phyloP scores from a whole-genome alignment of 371 early-diverging fungal species.

The Vittaforma corneae region DNA sequence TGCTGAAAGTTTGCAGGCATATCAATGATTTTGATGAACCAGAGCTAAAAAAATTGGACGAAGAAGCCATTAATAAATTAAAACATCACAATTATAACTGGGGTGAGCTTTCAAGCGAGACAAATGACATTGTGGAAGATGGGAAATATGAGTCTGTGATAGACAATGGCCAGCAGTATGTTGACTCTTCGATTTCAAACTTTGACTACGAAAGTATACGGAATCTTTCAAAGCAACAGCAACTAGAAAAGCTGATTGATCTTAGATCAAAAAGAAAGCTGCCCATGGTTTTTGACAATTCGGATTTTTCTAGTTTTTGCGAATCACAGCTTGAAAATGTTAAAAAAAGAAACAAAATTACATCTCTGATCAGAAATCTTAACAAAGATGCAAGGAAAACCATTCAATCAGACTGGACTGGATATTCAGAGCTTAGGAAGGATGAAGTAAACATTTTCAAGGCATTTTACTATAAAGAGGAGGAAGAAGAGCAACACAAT shows the following conservation, averaged over 20 bases:
- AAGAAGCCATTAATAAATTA: background rate
- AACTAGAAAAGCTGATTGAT: constrained; percentile 34
- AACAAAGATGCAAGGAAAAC: constrained; percentile 15
- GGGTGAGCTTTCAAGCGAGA: constrained; percentile 21
- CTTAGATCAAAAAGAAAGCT: constrained; percentile 29
- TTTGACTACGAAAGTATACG: constrained; percentile 15
- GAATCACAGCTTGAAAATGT: constrained; percentile 40
- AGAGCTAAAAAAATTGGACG: background rate
- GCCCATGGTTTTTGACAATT: background rate
- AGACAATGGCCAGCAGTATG: too few species aligned
- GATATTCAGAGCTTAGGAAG: constrained; percentile 11
- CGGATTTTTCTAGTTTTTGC: constrained; percentile 15
- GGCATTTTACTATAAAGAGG: too few species aligned
- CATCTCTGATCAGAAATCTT: constrained; percentile 23
- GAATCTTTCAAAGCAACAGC: constrained; percentile 18
- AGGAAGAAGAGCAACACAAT: too few species aligned
- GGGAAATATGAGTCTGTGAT: background rate
- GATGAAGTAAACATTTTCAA: too few species aligned
- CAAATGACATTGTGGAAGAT: background rate
- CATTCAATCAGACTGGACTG: constrained; percentile 31
- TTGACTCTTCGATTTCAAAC: background rate
- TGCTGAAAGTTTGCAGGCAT: constrained; percentile 17
- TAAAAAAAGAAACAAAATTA: constrained; percentile 37
- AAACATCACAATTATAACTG: constrained; percentile 13
- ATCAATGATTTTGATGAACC: background rate